Evolutionary conservation across 306 rosid genomes (phyloP), one percentile per base, ranked within the genome.

Genomic region (Dryas alaskensis): DNA sequence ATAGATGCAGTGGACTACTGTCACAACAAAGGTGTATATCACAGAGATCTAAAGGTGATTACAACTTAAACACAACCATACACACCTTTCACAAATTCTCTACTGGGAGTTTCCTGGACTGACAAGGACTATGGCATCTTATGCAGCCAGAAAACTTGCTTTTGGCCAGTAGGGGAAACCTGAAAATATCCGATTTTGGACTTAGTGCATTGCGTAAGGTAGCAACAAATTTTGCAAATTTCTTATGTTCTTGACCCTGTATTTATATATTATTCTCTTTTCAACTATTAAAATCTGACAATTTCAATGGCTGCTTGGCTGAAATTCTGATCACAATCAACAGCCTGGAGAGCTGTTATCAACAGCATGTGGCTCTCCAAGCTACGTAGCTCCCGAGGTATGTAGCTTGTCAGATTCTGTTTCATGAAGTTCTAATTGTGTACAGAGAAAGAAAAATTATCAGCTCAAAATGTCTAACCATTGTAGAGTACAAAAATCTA

Each of bases 351-450:
- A 81, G 60, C 78, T 83, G 72, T 81, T 89, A 60, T 81, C 84
- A 48, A 92, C 96, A 4, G 82, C 76, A 22, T 92, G 97, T 76
- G 96, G 97, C 70, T 92, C 96, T 75, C 97, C 97, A 7, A 80
- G 92, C 80, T 92, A 92, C 59, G 92, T 92, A 66, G 97, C 96
- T 67, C 97, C 97, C 0, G 97, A 92, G 97, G 97, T 89, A 80
- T 51, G 46, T 67, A 59, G 51, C 75, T 62, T 27, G 22, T 50
- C 4, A 27, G 44, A 77, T 53, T 13, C 13, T 8, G 47, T 22
- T 75, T 40, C 64, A 12, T 44, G 44, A 17, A 51, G 13, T 69
- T 27, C 60, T 22, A 7, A 19, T 46, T 65, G 2, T 64, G 1
- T 64, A 64, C 52, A 4, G 69, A 44, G 37, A 43, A 63, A 64